Evolutionary conservation across 106 monocot genomes (phyloP).

Genomic region (Allium fistulosum): DNA sequence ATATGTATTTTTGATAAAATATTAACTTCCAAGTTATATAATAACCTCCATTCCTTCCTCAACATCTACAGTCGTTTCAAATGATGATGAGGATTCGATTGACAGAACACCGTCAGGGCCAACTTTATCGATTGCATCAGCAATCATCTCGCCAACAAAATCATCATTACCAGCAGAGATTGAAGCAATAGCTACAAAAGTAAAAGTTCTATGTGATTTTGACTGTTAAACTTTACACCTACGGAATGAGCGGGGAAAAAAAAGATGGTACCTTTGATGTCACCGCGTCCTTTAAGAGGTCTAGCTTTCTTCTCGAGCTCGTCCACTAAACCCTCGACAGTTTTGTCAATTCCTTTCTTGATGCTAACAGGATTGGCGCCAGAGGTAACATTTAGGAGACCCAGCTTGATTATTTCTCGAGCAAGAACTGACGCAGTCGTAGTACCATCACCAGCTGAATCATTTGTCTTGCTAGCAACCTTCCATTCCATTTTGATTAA

Average conservation of each 20-base stretch:
- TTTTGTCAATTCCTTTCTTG: conserved; percentile 79
- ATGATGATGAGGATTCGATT: conserved; percentile 76
- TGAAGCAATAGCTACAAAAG: conserved; percentile 50
- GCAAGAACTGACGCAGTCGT: conserved; percentile 73
- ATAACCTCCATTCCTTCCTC: conserved; percentile 69
- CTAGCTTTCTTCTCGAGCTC: conserved; percentile 61
- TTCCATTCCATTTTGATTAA: conserved; percentile 2
- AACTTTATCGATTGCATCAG: conserved; percentile 86
- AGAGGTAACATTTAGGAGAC: conserved; percentile 62
- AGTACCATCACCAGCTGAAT: conserved; percentile 76
- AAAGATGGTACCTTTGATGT: conserved; percentile 50
- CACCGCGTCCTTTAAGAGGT: conserved; percentile 56
- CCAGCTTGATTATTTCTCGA: conserved; percentile 72
- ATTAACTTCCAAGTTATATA: background rate
- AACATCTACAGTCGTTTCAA: conserved; percentile 73
- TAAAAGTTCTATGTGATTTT: too few relatives aligned
- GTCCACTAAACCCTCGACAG: conserved; percentile 46
- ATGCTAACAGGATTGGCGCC: conserved; percentile 79
- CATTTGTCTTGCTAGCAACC: conserved; percentile 84
- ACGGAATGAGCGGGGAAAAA: background rate
- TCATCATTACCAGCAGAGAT: conserved; percentile 84
- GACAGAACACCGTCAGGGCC: conserved; percentile 78
- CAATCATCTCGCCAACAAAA: conserved; percentile 63
- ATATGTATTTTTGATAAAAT: background rate
- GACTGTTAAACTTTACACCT: background rate